Evolutionary conservation across 306 rosid genomes (phyloP), one percentile per base, ranked within the genome.

Genomic region (Acacia confusa): DNA sequence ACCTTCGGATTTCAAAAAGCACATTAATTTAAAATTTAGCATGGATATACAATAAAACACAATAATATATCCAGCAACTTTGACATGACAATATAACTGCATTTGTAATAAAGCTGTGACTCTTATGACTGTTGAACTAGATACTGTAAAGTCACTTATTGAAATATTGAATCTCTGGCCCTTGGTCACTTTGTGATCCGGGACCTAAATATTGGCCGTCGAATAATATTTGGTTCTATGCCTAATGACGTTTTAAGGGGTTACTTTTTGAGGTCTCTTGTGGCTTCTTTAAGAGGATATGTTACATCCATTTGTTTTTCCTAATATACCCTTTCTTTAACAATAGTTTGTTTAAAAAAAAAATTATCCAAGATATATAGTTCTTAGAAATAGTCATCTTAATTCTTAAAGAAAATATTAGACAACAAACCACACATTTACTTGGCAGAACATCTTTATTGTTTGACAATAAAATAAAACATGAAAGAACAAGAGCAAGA

Each of bases 1-100:
- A 88, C 60, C 68, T 79, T 79, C 70, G 48, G 48, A 68, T 61
- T 83, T 57, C 19, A 19, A 69, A 79, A 69, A 81, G 44, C 72
- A 77, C 72, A 77, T 64, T 9, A 38, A 65, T 34, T 19, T 60
- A 85, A 55, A 73, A 63, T 79, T 57, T 50, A 45, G 67, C 67
- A 83, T 75, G 41, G 76, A 28, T 32, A 44, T 60, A 28, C 72
- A 81, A 47, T 43, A 22, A 61, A 63, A 50, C 57, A 50, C 22
- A 19, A 77, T 58, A 67, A 70, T 43, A 76, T 38, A 79, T 75
- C 58, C 64, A 55, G 65, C 82, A 75, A 71, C 22, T 24, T 27
- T 61, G 11, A 77, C 24, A 77, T 27, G 41, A 53, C 48, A 17
- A 78, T 57, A 57, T 19, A 78, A 79, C 20, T 14, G 43, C 24